Evolutionary conservation across 1,284 basidiomycete genomes (phyloP), one percentile per base, ranked within the genome.

Genomic region (Cystobasidium pallidum): DNA sequence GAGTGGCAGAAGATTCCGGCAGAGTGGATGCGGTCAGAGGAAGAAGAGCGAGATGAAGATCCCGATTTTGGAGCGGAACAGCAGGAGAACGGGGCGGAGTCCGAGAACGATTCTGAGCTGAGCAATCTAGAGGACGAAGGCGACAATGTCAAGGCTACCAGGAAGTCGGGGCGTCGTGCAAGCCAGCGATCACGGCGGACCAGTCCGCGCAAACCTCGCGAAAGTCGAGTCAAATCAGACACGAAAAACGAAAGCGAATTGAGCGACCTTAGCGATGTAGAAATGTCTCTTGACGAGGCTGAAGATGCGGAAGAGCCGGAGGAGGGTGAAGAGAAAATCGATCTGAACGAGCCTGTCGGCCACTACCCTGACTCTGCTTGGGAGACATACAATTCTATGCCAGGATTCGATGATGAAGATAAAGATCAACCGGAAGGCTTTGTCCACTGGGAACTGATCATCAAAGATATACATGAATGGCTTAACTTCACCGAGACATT

Each of bases 381-480:
- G 62, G 62, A 64, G 11, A 7, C 62, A 17, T 66, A 59, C 19
- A 59, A 34, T 19, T n/a, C 43, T 30, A 21, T 61, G 7, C 70
- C 62, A 6, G 43, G 49, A 1, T 66, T 54, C 55, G 54, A 59
- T 41, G 43, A 66, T 39, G 70, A 72, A 63, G 62, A 66, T 24
- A 63, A 72, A 24, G 62, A 62, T 47, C 52, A 55, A 32, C 73
- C 73, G 32, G 74, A 77, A 8, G 85, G 85, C 74, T 89, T 91
- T 77, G 81, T 91, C 67, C 89, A 91, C 79, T 92, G 91, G 91
- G 90, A 92, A 82, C 89, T 89, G 77, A 90, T 91, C 73, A 75
- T 87, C 84, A 51, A 67, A 24, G 62, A 61, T 58, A 65, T 47
- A 36, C 63, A 41, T 28, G 32, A 70, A 57, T 67, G 36, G 39